Percentiles rank a stretch among this genome's conserved stretches.
Conservation (phyloP, 768 basidiomycete genomes). For the Mycena metata region DNA sequence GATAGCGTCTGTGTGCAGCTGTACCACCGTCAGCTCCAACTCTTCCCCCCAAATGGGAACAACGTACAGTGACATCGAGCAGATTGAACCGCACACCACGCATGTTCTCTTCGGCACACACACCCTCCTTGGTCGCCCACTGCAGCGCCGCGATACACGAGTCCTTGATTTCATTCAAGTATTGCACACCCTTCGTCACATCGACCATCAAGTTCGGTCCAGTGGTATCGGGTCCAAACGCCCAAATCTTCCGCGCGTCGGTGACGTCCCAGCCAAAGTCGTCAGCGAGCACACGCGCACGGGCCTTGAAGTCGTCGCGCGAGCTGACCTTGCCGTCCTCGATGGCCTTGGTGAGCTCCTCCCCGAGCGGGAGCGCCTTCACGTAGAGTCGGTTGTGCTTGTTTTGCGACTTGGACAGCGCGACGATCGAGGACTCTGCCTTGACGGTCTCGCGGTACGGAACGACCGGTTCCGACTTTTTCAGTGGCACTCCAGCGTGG, state of each 20-base stretch:
- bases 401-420: constrained; percentile 99
- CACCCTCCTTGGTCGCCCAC: constrained; percentile 99
- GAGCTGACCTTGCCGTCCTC: constrained; percentile 87
- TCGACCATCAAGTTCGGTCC: constrained; percentile 98
- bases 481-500: constrained; percentile 99
- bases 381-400: constrained; percentile 99
- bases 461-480: constrained; percentile 98
- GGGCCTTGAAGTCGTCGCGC: constrained; percentile 97
- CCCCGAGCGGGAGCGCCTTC: constrained; percentile 93
- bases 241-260: constrained; percentile 99
- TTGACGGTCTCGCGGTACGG: constrained; percentile 98
- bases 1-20: constrained; percentile 98
- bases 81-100: constrained; percentile 98
- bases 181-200: constrained; percentile 99
- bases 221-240: constrained; percentile 98
- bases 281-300: constrained; percentile 96
- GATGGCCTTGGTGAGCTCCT: constrained; percentile 94
- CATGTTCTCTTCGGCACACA: constrained; percentile 97
- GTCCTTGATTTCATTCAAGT: constrained; percentile 99
- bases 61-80: constrained; percentile 90
- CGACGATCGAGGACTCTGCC: constrained; percentile 94
- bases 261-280: constrained; percentile 99
- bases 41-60: constrained; percentile 2
- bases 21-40: constrained; percentile 27
- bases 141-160: constrained; percentile 99